phyloP scores from a whole-genome alignment of 176 grass and related monocot genomes.

The Oryza brachyantha region DNA sequence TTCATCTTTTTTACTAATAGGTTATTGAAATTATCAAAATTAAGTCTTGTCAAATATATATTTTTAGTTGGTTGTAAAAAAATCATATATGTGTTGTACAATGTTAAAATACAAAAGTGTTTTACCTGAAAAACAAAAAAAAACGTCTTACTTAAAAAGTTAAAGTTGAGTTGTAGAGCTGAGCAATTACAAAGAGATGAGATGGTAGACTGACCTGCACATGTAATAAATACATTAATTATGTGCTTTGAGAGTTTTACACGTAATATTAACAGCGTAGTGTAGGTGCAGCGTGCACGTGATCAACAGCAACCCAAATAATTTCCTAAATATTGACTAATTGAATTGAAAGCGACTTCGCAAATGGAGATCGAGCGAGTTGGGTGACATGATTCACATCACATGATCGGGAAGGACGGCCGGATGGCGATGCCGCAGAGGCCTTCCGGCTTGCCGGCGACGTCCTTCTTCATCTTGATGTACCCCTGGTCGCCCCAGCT shows the following conservation, averaged over 20 bases:
- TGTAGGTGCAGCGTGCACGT: neutral
- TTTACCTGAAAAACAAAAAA: no score
- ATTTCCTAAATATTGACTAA: neutral
- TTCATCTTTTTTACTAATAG: no score
- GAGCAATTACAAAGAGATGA: no score
- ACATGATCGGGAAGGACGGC: slow-evolving; percentile 51
- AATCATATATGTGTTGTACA: no score
- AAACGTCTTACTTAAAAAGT: no score
- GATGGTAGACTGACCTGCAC: no score
- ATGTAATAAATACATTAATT: neutral
- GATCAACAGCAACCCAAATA: neutral
- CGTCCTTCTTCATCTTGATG: slow-evolving; percentile 56
- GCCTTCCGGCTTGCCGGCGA: slow-evolving; percentile 49
- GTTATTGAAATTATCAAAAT: no score
- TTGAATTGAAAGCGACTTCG: neutral
- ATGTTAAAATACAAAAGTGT: no score
- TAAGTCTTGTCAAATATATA: no score
- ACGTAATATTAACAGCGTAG: neutral
- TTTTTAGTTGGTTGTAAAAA: no score
- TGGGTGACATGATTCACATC: no score
- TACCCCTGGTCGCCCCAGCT: slow-evolving; percentile 64
- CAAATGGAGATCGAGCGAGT: neutral
- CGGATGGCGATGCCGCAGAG: slow-evolving; percentile 71
- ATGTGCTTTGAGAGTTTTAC: neutral
- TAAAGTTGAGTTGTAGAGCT: no score